Base-by-base conservation (phyloP, 805 yeast genomes). In the Hanseniaspora meyeri region DNA sequence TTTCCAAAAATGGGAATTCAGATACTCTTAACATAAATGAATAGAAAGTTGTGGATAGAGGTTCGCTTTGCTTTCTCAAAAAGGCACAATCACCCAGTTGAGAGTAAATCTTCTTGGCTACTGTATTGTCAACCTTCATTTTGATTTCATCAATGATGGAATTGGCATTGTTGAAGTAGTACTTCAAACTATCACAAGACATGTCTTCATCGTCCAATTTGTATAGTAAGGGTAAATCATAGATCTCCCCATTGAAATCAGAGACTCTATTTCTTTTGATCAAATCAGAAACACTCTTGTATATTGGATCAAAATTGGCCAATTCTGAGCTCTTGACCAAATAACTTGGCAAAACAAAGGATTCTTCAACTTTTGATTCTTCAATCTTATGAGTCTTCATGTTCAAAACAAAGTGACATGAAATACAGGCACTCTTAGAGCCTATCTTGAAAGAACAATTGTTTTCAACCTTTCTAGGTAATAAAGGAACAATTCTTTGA, bases 51-150 rank as follows among this genome's bases (percentile, higher is more conserved):
- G 82, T 83, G 57, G 83, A 72, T 4, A 91, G 81, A 29, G 98
- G 98, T 60, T 85, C 79, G 2, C 86, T 77, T 62, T 90, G 95
- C 65, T 95, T 85, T 70, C 97, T 83, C 64, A 93, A 77, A 47
- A 93, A 78, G 0, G 97, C 87, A 52, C 74, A 69, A 61, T 85
- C 89, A 0, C 97, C 96, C 42, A 91, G 73, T 4, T 77, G 78
- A 1, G 91, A 80, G 63, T 84, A 84, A 16, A 85, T 71, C 62
- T 78, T 81, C 60, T 87, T 86, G 1, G 97, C 98, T 56, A 93
- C 81, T 0, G 95, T 87, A 45, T 81, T 74, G 69, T 93, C 91
- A 4, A 84, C 95, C 66, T 82, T 86, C 63, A 84, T 82, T 63
- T 82, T 78, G 36, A 93, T 75, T 69, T 93, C 97, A 48, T 83